phyloP scores from a whole-genome alignment of 1,139 yeast genomes.

The Suhomyces bribrorum region DNA sequence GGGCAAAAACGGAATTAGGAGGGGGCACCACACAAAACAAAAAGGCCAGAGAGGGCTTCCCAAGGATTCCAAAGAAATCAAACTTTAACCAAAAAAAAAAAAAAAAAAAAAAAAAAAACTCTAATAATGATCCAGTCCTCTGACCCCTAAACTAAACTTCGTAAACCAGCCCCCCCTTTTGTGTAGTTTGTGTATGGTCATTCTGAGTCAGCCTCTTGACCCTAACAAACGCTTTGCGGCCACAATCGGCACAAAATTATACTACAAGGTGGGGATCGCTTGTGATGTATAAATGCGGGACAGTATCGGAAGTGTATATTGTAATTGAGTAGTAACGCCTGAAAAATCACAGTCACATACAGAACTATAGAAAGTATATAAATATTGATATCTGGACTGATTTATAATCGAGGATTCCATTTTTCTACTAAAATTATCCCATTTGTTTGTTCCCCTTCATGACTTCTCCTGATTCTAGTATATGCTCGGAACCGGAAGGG shows the following conservation, averaged over 20 bases:
- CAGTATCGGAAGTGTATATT: not conserved
- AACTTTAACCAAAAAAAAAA: no score
- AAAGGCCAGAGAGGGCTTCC: no score
- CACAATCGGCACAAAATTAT: not conserved
- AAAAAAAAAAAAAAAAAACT: no score
- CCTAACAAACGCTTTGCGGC: not conserved
- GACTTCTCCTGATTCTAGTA: slow-evolving; percentile 6
- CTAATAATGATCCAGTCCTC: no score
- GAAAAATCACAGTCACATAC: not conserved
- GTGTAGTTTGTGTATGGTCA: not conserved
- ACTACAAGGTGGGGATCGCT: not conserved
- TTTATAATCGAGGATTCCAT: not conserved
- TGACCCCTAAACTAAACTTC: no score
- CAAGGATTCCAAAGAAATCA: no score
- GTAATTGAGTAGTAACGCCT: not conserved
- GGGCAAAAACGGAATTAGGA: no score
- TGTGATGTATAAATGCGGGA: not conserved
- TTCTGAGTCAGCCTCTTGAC: not conserved
- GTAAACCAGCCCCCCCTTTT: not conserved
- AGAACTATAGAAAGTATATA: no score
- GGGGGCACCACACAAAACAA: no score
- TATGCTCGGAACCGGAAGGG: slow-evolving; percentile 3
- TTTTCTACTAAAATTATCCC: not conserved
- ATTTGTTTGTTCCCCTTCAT: not conserved
- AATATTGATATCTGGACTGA: not conserved